Base-by-base conservation (phyloP, 2,329 filamentous ascomycete species). In the Claviceps citrina region DNA sequence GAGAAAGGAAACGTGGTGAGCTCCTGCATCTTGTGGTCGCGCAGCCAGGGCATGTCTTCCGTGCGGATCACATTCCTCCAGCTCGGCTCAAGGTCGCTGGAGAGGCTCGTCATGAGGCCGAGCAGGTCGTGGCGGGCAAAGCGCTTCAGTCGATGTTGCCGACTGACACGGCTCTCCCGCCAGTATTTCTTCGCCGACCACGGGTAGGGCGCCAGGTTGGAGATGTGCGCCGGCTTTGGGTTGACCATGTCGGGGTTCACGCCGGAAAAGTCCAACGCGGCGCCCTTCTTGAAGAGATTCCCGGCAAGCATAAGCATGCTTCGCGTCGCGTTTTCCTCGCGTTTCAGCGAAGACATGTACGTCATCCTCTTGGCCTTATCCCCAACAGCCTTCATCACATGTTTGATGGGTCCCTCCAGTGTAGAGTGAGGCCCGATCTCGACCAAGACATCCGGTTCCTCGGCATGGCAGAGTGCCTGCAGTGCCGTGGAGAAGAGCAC, bases 21-120 rank as follows among this genome's bases (percentile, higher is more conserved):
- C 10, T 65, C 70, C 46, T 77, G 71, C 54, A 78, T 68, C 42
- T 58, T 59, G 55, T 78, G 75, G 46, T 76, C 68, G 33, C 68
- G 62, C 5, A 75, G 59, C 61, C 76, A 79, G 1, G 77, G 70
- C 0, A 70, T 49, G 41, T 71, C 66, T 30, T 68, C 64, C 1
- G 64, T 46, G 9, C 59, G 59, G 24, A 71, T 49, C 19, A 66
- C 58, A 42, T 68, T 70, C 28, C 67, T 58, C 68, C 68, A 72
- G 0, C 56, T 63, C 0, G 65, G 65, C 47, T 68, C 64, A 2
- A 62, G 46, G 8, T 66, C 62, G 36, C 56, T 67, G 10, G 60
- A 66, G 38, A 62, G 61, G 43, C 63, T 61, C n/a, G 62, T 63
- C 24, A 64, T 48, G 2, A 61, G 54, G 6, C 68, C 68, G 3